These are phyloP conservation scores for Hypericum perforatum DNA, from an alignment of 345 rosid species.

Conservation along the genomic window DNA sequence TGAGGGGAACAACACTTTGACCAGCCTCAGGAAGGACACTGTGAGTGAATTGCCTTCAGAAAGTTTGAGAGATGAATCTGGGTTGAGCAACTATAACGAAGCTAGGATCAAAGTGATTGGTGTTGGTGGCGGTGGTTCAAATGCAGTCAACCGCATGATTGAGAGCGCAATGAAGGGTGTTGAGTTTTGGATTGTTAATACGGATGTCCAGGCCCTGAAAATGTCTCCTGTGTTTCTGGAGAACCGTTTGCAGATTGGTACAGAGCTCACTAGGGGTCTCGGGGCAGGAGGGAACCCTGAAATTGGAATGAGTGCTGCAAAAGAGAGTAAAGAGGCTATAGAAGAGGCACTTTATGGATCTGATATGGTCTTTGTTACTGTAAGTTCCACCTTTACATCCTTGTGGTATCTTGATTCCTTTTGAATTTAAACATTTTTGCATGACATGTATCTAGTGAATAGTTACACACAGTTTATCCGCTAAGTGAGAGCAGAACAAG, in stretches of 20 bases:
- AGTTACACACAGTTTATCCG: too few relatives aligned
- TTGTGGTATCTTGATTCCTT: too few relatives aligned
- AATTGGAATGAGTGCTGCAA: conserved; percentile 95
- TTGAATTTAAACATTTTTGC: too few relatives aligned
- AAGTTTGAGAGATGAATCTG: conserved; percentile 33
- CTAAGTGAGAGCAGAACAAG: too few relatives aligned
- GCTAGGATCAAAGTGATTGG: conserved; percentile 97
- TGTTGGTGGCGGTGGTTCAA: conserved; percentile 98
- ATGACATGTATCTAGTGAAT: too few relatives aligned
- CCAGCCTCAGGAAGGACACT: conserved; percentile 44
- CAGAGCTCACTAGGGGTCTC: conserved; percentile 91
- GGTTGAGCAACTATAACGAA: conserved; percentile 43
- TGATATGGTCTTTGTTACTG: conserved; percentile 97
- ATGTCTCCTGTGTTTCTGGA: conserved; percentile 79
- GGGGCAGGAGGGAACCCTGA: conserved; percentile 99
- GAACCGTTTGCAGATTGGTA: conserved; percentile 82
- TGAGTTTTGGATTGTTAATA: conserved; percentile 94
- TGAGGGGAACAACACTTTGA: conserved; percentile 35
- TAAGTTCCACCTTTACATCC: conserved; percentile 24
- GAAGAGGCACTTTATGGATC: conserved; percentile 87
- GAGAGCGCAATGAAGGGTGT: conserved; percentile 88
- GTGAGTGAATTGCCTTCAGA: conserved; percentile 38
- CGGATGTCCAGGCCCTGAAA: conserved; percentile 85
- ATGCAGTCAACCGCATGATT: conserved; percentile 97
- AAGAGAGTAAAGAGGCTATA: conserved; percentile 79